Conservation (phyloP, 331 rosid genomes). For the Quercus lobata region DNA sequence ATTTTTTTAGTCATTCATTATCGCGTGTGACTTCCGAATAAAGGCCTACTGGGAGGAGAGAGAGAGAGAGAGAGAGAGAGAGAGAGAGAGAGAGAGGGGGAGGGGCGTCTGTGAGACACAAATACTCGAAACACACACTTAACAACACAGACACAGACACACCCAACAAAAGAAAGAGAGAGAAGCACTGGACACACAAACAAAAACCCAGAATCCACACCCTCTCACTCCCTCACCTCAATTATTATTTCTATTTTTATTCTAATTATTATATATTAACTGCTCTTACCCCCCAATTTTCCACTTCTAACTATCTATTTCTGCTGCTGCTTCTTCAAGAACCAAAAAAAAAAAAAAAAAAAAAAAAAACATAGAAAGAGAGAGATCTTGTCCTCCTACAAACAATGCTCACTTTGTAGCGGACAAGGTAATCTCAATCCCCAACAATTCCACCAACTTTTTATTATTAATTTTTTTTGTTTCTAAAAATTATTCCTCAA, state of each 20-base stretch:
- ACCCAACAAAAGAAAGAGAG: neutral
- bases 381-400: slow-evolving; percentile 78
- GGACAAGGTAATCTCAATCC: slow-evolving; percentile 61
- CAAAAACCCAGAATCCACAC: slow-evolving; percentile 38
- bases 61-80: neutral
- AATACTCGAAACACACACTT: slow-evolving; percentile 21
- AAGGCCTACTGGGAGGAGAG: slow-evolving; percentile 8
- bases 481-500: slow-evolving; percentile 1
- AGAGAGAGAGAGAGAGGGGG: slow-evolving; percentile 5
- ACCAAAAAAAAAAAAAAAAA: neutral
- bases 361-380: neutral
- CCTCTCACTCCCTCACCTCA: too few species aligned
- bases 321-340: too few species aligned
- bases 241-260: too few species aligned
- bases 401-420: slow-evolving; percentile 72
- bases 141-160: slow-evolving; percentile 15
- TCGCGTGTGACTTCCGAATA: slow-evolving; percentile 50
- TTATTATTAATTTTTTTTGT: neutral
- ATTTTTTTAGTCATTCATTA: neutral
- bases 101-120: neutral
- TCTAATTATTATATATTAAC: too few species aligned
- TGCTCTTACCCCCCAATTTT: too few species aligned
- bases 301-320: neutral
- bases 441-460: slow-evolving; percentile 11
- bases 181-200: slow-evolving; percentile 1